A percentile compares a stretch with the other conserved stretches of the same genome.
phyloP scores from a whole-genome alignment of 306 rosid genomes.

The Castanea sativa region DNA sequence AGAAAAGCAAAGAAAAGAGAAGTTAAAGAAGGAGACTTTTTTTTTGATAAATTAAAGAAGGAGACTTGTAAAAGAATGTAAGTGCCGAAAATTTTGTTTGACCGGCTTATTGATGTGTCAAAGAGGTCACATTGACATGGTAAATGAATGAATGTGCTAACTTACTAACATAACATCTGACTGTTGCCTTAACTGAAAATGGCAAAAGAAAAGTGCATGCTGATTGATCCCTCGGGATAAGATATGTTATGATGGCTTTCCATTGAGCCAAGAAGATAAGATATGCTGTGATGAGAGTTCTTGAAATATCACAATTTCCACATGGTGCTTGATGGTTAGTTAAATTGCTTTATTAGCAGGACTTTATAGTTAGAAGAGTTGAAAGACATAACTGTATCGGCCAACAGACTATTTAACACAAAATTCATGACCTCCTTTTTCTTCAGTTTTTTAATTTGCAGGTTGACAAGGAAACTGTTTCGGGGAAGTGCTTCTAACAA shows the following conservation, averaged over 20 bases:
- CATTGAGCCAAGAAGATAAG: neutral
- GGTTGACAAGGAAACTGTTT: slow-evolving; percentile 62
- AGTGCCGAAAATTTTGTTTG: neutral
- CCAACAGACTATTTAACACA: neutral
- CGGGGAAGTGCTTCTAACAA: slow-evolving; percentile 57
- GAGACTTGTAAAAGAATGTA: neutral
- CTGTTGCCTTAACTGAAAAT: neutral
- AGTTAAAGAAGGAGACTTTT: neutral
- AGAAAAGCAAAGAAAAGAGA: neutral
- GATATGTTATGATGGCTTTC: neutral
- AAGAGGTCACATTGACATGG: neutral
- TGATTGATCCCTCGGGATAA: neutral
- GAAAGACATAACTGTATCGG: neutral
- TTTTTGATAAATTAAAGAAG: neutral
- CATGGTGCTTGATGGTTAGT: neutral
- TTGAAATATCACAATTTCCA: neutral
- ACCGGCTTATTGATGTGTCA: neutral
- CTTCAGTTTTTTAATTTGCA: slow-evolving; percentile 50
- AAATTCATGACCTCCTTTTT: neutral
- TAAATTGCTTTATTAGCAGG: neutral
- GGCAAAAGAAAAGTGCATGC: neutral
- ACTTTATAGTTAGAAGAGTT: neutral
- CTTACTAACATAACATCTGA: neutral
- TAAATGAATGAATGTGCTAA: neutral
- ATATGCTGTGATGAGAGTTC: neutral